Evolutionary conservation across 1,284 basidiomycete species (phyloP), one percentile per base, ranked within the genome.

Genomic region (Schizophyllum commune): DNA sequence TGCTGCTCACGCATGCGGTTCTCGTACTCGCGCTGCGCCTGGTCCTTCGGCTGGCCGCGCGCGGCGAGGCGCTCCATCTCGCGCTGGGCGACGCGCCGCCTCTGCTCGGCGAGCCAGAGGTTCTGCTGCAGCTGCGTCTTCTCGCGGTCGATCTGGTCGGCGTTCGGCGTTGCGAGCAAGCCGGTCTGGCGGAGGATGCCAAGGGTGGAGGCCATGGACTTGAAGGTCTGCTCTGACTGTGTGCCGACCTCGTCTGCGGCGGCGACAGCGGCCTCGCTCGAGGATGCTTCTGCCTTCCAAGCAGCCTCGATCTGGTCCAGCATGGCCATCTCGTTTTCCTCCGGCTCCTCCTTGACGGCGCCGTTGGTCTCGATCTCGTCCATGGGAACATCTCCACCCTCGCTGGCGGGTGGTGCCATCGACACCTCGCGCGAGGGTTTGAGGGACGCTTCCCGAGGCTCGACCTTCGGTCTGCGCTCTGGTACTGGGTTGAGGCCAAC

Each of bases 1-100:
- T 92, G 89, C 71, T 95, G 88, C 70, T 99, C 97, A 27, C 96
- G 86, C 67, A 89, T 72, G 61, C 93, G 85, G 71, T 98, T 98
- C 74, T 98, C 94, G 71, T 93, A 95, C 74, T 99, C 97, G 61
- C 96, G 85, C 64, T 92, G 90, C 20, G 92, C 89, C 75, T 98
- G 96, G 71, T 97, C 96, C 74, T 91, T 95, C 72, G 88, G 89
- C n/a, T 81, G 82, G 2, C 91, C 91, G 56, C 92, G 84, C 5
- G 86, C 78, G 66, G 86, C 85, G 62, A 90, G 73, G 56, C 83
- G 83, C 62, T 96, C 94, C 55, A 91, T 70, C 68, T 97, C 95
- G 39, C 93, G 85, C 66, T 91, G 83, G 7, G 89, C 83, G 61
- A 91, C 78, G 61, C 87, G 82, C 51, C 81, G 83, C 33, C 94